Evolutionary conservation across 2,329 filamentous ascomycete genomes (phyloP).

Genomic region (Nakataea oryzae): DNA sequence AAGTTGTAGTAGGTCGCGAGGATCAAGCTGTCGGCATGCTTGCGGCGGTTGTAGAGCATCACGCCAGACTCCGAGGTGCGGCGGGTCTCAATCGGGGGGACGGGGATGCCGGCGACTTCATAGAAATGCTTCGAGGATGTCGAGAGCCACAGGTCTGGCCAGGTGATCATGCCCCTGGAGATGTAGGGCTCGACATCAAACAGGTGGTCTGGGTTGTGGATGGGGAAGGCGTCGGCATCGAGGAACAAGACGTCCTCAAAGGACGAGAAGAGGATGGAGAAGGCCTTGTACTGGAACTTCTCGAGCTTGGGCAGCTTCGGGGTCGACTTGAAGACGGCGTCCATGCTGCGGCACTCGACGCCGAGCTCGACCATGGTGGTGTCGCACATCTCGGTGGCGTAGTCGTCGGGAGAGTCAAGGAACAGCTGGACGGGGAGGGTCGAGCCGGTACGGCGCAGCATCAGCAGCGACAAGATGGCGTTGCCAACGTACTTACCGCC

Average conservation of each 20-base stretch:
- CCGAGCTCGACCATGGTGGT: conserved; percentile 16
- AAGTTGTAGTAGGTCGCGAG: conserved; percentile 45
- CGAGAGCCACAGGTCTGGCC: conserved; percentile 43
- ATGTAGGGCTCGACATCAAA: conserved; percentile 40
- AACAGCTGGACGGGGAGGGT: conserved; percentile 33
- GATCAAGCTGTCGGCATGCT: conserved; percentile 32
- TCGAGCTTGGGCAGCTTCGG: conserved; percentile 15
- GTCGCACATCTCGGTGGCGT: conserved; percentile 20
- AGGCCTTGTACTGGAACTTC: conserved; percentile 44
- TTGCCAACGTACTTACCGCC: conserved; percentile 35
- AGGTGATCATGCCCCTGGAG: conserved; percentile 41
- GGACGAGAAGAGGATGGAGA: conserved; percentile 45
- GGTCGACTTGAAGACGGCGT: conserved; percentile 15
- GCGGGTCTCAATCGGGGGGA: conserved; percentile 17
- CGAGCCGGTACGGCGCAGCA: conserved; percentile 39
- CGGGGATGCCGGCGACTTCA: conserved; percentile 24
- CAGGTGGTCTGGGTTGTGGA: conserved; percentile 24
- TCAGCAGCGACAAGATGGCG: conserved; percentile 36
- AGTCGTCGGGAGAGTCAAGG: conserved; percentile 19
- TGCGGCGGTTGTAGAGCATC: conserved; percentile 34
- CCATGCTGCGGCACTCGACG: conserved; percentile 20
- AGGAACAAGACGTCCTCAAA: conserved; percentile 49
- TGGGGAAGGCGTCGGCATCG: conserved; percentile 45
- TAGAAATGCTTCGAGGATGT: conserved; percentile 32
- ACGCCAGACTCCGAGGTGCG: conserved; percentile 36